Evolutionary conservation across 2,329 filamentous ascomycete species (phyloP).

Genomic region (Cladosporium sp.): DNA sequence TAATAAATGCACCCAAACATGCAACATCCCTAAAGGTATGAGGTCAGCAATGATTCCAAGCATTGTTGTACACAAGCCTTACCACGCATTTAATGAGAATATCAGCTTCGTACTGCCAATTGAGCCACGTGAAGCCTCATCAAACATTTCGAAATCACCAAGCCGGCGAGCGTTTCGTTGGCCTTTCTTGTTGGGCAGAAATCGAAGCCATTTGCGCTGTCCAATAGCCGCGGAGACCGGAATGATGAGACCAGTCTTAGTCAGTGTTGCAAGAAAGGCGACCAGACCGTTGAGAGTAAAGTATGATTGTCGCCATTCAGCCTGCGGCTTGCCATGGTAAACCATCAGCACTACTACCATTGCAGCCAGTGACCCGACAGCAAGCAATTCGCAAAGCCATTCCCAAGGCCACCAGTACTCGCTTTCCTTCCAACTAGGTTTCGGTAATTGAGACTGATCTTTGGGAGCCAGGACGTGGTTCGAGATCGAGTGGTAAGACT

Average conservation of each 20-base stretch:
- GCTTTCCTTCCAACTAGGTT: not conserved
- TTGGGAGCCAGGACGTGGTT: not conserved
- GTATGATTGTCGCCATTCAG: conserved; percentile 9
- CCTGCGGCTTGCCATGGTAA: conserved; percentile 4
- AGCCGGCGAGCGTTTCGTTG: not conserved
- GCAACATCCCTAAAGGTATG: conserved; percentile 12
- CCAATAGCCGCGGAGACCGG: conserved; percentile 21
- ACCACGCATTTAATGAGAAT: conserved; percentile 8
- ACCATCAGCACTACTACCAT: not conserved
- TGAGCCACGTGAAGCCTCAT: conserved; percentile 20
- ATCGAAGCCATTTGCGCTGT: conserved; percentile 21
- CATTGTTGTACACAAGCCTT: not conserved
- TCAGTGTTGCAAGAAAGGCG: conserved; percentile 18
- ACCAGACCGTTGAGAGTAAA: conserved; percentile 20
- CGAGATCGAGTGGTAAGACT: not conserved
- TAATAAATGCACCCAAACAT: conserved; percentile 15
- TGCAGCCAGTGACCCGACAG: conserved; percentile 6
- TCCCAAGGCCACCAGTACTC: conserved; percentile 11
- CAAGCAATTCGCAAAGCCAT: conserved; percentile 13
- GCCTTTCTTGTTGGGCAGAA: conserved; percentile 1
- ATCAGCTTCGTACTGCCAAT: conserved; percentile 11
- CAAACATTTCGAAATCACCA: conserved; percentile 18
- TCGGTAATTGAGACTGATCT: not conserved
- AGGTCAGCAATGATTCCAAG: not conserved
- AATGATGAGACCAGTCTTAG: conserved; percentile 16